Percentiles rank a stretch among this genome's conserved stretches.
phyloP scores from a whole-genome alignment of 352 stramenopile genomes.

The Phytophthora uliginosa region DNA sequence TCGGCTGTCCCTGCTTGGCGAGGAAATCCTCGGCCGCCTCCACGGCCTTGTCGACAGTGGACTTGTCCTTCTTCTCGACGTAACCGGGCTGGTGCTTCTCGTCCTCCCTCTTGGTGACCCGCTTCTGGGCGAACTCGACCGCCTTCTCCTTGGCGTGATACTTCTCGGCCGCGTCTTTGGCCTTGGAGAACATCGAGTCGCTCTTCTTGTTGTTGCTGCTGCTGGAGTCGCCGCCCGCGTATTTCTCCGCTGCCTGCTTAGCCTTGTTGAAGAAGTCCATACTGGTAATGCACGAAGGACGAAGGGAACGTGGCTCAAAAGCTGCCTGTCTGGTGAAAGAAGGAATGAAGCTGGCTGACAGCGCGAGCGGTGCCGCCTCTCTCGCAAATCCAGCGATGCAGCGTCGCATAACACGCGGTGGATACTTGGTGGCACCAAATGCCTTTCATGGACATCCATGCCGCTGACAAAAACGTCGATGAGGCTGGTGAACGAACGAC shows the following conservation, averaged over 20 bases:
- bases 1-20: conserved; percentile 38
- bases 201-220: conserved; percentile 32
- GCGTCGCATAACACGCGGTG: conserved; percentile 15
- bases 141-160: conserved; percentile 47
- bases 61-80: conserved; percentile 41
- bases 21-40: conserved; percentile 40
- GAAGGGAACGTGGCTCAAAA: too few species aligned
- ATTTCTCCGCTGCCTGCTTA: conserved; percentile 25
- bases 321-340: conserved; percentile 12
- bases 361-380: background rate
- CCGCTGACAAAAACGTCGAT: background rate
- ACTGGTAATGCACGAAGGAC: too few species aligned
- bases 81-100: conserved; percentile 21
- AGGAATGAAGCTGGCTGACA: conserved; percentile 22
- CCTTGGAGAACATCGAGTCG: conserved; percentile 36
- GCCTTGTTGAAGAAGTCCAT: conserved; percentile 49
- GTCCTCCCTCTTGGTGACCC: conserved; percentile 23
- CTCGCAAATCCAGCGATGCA: conserved; percentile 22
- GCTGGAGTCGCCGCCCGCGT: conserved; percentile 16
- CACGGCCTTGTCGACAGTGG: conserved; percentile 34
- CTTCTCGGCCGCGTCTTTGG: conserved; percentile 40
- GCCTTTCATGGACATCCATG: conserved; percentile 11
- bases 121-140: conserved; percentile 42
- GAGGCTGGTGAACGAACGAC: conserved; percentile 11
- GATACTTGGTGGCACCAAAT: conserved; percentile 8